phyloP scores from a whole-genome alignment of 2,329 filamentous ascomycete species.

The Clonostachys chloroleuca region DNA sequence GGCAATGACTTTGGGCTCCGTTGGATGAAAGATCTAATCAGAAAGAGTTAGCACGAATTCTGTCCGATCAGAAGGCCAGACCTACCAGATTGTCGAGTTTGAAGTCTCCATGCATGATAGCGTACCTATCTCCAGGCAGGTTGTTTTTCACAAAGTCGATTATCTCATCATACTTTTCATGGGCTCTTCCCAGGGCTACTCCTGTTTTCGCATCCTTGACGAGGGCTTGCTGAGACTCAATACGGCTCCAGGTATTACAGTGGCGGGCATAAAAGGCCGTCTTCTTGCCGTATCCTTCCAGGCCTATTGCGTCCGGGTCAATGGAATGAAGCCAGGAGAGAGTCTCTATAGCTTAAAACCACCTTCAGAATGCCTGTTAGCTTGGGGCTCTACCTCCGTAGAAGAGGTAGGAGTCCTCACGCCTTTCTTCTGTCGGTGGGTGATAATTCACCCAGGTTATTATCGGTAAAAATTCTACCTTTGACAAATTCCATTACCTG shows the following conservation, averaged over 20 bases:
- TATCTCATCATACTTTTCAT: constrained; percentile 74
- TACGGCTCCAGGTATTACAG: constrained; percentile 68
- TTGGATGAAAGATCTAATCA: constrained; percentile 64
- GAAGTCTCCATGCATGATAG: constrained; percentile 81
- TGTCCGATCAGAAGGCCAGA: too few relatives aligned
- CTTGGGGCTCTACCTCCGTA: background rate
- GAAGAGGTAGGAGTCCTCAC: constrained; percentile 49
- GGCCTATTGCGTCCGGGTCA: constrained; percentile 54
- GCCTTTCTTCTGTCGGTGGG: constrained; percentile 64
- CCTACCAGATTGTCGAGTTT: constrained; percentile 69
- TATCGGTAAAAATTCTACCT: constrained; percentile 82
- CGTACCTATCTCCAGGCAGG: constrained; percentile 67
- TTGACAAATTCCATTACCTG: constrained; percentile 74
- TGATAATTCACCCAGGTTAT: constrained; percentile 66
- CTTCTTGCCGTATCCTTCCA: constrained; percentile 64
- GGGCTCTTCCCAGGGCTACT: constrained; percentile 70
- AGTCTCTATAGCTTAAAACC: constrained; percentile 62
- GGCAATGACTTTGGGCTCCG: constrained; percentile 75
- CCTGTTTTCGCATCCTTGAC: constrained; percentile 64
- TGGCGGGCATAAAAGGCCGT: constrained; percentile 80
- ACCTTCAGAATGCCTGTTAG: background rate
- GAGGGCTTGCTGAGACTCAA: constrained; percentile 68
- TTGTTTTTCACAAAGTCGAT: constrained; percentile 64
- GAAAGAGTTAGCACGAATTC: too few relatives aligned
- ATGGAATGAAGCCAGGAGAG: constrained; percentile 80